These are phyloP conservation scores for Pseudoneurospora amorphoporcata DNA, from an alignment of 495 filamentous ascomycete genomes.

Conservation along the genomic window DNA sequence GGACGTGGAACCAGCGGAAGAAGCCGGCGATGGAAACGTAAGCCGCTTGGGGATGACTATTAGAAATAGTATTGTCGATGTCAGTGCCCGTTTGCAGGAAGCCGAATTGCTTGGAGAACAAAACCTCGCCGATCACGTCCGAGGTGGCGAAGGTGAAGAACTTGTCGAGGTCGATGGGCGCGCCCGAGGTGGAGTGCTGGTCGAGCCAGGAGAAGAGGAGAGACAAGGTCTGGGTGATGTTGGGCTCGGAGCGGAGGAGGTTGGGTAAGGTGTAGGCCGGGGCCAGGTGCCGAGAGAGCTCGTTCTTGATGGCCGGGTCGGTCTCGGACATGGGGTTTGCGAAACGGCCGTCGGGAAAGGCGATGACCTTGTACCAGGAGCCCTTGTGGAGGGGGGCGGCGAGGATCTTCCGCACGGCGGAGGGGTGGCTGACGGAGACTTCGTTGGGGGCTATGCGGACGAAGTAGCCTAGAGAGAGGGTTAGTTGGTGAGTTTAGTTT, in stretches of 20 bases:
- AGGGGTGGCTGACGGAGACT: conserved; percentile 38
- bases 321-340: conserved; percentile 36
- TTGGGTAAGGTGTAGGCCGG: conserved; percentile 33
- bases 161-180: conserved; percentile 23
- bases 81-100: conserved; percentile 33
- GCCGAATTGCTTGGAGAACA: conserved; percentile 29
- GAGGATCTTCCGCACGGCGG: conserved; percentile 27
- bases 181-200: conserved; percentile 12
- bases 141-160: conserved; percentile 33
- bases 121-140: conserved; percentile 24
- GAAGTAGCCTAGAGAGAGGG: conserved; percentile 24
- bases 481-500: background rate
- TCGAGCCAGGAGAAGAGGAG: conserved; percentile 25
- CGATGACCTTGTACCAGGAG: conserved; percentile 25
- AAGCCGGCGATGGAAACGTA: conserved; percentile 32
- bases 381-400: conserved; percentile 19
- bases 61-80: conserved; percentile 31
- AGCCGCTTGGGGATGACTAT: conserved; percentile 6
- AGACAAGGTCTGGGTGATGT: conserved; percentile 26
- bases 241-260: conserved; percentile 31
- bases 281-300: conserved; percentile 28
- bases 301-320: conserved; percentile 26
- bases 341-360: conserved; percentile 32
- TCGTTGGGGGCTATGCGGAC: conserved; percentile 41
- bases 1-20: conserved; percentile 26